phyloP scores from a whole-genome alignment of 2,329 filamentous ascomycete genomes.

The Exophiala aquamarina region DNA sequence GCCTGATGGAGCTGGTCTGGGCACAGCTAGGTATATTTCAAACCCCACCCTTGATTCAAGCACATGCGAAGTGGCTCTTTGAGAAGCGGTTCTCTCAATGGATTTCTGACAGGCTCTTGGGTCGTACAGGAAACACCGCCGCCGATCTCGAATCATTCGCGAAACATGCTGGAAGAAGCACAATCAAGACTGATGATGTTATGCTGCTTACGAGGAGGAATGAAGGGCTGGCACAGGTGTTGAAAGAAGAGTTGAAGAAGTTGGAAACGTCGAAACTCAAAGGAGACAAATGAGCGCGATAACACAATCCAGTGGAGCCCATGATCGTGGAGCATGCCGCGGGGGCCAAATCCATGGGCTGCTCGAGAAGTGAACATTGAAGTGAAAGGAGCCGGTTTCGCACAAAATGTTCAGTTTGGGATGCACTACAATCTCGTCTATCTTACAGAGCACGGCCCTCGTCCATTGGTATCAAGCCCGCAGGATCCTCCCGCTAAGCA shows the following conservation, averaged over 20 bases:
- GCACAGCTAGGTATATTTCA: constrained; percentile 74
- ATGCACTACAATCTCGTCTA: too few species aligned
- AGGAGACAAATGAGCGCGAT: constrained; percentile 20
- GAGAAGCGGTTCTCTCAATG: too few species aligned
- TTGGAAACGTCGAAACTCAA: constrained; percentile 21
- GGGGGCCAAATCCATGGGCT: too few species aligned
- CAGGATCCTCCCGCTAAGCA: too few species aligned
- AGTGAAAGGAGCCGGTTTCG: too few species aligned
- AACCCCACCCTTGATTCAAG: constrained; percentile 6
- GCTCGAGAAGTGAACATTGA: too few species aligned
- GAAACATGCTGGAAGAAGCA: constrained; percentile 76
- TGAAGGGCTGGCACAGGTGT: constrained; percentile 74
- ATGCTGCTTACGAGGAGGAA: constrained; percentile 84
- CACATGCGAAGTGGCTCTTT: background rate
- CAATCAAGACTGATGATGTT: constrained; percentile 82
- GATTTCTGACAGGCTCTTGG: too few species aligned
- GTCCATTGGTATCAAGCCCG: too few species aligned
- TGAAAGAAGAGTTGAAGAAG: constrained; percentile 41
- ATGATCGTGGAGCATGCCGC: too few species aligned
- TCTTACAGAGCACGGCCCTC: too few species aligned
- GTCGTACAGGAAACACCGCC: constrained; percentile 50
- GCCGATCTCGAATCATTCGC: constrained; percentile 66
- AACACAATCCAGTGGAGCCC: too few species aligned
- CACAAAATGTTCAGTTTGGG: too few species aligned
- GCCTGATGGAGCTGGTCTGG: constrained; percentile 83